Evolutionary conservation across 768 basidiomycete genomes (phyloP), one percentile per base, ranked within the genome.

Genomic region (Lactifluus volemus): DNA sequence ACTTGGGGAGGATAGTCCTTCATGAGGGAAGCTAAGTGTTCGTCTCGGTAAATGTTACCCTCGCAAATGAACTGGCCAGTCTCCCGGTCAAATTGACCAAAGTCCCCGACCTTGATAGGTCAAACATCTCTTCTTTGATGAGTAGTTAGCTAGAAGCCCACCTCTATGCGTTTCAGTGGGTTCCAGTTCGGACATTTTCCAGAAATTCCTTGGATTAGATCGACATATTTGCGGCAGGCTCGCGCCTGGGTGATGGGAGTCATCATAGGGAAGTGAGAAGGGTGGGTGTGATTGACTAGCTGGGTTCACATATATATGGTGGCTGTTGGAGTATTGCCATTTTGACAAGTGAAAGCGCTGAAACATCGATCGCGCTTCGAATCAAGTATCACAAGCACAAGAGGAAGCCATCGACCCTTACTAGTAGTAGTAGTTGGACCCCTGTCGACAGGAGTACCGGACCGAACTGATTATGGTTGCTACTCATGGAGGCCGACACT

Each of bases 31-130:
- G 61, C 56, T 21, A 62, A 25, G 3, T 55, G 55, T 36, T 62
- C 61, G 17, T 62, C 61, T 52, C 56, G 50, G 17, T 62, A 58
- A 38, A 62, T 62, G 17, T 62, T 62, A 3, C 61, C 61, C 61
- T 58, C 61, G 19, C 36, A 41, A 21, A 62, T n/a, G 50, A 58
- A 58, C 5, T 58, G 55, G 10, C 61, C 55, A 10, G 34, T 58
- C 42, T 62, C 61, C n/a, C 39, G 6, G 32, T 62, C 38, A 5
- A 58, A 36, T 39, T 25, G 44, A 34, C 61, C 61, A 36, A 41
- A 58, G 21, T 62, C 55, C 29, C 61, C 61, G 30, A 62, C 61
- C 61, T 62, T 55, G 49, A n/a, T 56, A 50, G 36, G 51, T 57
- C 50, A 58, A 39, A 32, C 17, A 15, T 8, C 7, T 0, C n/a